Evolutionary conservation across 2,329 filamentous ascomycete species (phyloP), one percentile per base, ranked within the genome.

Genomic region (Eutypella sp.): DNA sequence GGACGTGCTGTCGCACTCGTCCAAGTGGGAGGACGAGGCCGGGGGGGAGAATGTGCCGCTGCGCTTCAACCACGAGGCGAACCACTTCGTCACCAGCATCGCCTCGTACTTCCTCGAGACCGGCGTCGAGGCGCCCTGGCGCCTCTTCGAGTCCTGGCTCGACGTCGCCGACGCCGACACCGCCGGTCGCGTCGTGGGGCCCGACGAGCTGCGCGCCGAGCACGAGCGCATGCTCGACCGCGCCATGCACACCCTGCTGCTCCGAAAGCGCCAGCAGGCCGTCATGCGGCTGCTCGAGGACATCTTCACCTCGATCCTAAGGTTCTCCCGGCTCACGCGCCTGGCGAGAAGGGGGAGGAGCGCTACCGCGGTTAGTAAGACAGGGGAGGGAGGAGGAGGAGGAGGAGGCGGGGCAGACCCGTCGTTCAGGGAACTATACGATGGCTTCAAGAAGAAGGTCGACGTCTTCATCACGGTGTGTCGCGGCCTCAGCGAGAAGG

Each of bases 81-180:
- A 88, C 44, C 85, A 93, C 62, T 91, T 97, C 53, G 75, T 95
- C 20, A 76, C 79, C 1, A 79, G 79, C 9, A 66, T 96, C 1
- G 79, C 82, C 33, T 78, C 83, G 1, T 93, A 96, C 59, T 86
- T 91, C 56, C 85, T 95, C 51, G 87, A 92, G 47, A 78, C 82
- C 1, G 90, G 85, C 2, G 83, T 97, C 42, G 77, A 78, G 7
- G 73, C 76, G 15, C 81, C 84, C 0, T 97, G 92, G 91, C 70
- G 69, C 19, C 69, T 71, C 0, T 92, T 96, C 49, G 79, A 86
- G 41, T 60, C 60, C 0, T 85, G 81, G 53, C 70, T 96, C 0
- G 71, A 81, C 22, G 72, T 69, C 8, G 73, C 93, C 13, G 78
- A 92, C 62, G 58, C 58, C 2, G 72, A 73, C 16, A 67, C 92